Base-by-base conservation (phyloP, 179 eudicot species). In the Sideroxylon spinosum region DNA sequence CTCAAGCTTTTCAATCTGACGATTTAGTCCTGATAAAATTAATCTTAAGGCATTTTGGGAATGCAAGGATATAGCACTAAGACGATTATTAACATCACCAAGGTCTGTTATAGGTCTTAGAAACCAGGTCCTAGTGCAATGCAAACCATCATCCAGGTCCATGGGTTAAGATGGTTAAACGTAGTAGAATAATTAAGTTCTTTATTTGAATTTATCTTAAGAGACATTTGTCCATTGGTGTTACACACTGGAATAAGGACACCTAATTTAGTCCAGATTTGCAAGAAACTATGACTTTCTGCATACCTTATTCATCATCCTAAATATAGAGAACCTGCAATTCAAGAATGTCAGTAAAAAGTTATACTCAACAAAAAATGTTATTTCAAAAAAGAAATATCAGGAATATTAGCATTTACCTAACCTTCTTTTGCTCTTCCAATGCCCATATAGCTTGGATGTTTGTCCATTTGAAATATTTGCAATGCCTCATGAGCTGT, bases 381-480 rank as follows among this genome's bases (percentile, higher is more conserved):
- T 9, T 7, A 52, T 10, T 7, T 52, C 44, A 52, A 6, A 61
- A n/a, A n/a, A n/a, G 17, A n/a, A n/a, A n/a, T n/a, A 80, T 66
- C 74, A 26, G 4, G 78, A 79, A 78, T 70, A 80, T 76, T 76
- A 65, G 22, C 70, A 66, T 72, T 72, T 85, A 94, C 98, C 99
- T 37, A 37, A 0, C n/a, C 99, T 94, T 96, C 98, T 85, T 96
- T 96, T 68, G n/a, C 88, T 91, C 93, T 87, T 49, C 99, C 99
- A 82, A 96, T 94, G 61, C 99, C 99, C 99, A 94, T 96, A 86
- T 96, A 93, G 88, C 99, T 96, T 72, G 99, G 99, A 89, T 96
- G 99, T 84, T 94, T 96, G 88, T 96, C 98, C 23, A 84, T 84
- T 81, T 92, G 99, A 84, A 96, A 96, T 69, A 96, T 96, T 86